Evolutionary conservation across 805 yeast genomes (phyloP), one percentile per base, ranked within the genome.

Genomic region (Saturnispora saitoi): DNA sequence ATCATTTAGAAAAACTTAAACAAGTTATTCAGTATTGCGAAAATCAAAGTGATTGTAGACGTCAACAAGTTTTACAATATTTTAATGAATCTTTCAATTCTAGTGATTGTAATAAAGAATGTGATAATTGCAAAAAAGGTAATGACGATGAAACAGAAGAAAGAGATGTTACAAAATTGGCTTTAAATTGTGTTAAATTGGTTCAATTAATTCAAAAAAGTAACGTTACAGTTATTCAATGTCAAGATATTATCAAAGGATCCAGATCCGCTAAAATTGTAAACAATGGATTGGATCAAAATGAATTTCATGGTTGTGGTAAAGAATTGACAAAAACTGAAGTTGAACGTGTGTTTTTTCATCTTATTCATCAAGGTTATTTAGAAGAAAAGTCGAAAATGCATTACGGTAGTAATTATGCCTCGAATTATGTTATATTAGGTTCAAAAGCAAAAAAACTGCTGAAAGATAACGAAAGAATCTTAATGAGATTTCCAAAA

Each of bases 21-120:
- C 88, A 87, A 55, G 96, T 93, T 12, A 78, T 86, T 55, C 90
- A 84, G 60, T 93, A 88, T 61, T 91, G 98, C 67, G 96, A 90
- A 53, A 91, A 93, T 63, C 73, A 75, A 10, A 81, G 90, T 3
- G 97, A 90, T 62, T 93, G 99, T 63, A 77, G 99, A 48, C 74
- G 98, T 53, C 78, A 81, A 57, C 90, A 89, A 56, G 95, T 93
- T 3, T 70, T 93, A 45, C 91, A 86, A 45, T 93, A 90, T 60
- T 93, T 93, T 68, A 86, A 87, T 64, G 99, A 93, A 61, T 68
- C 67, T 5, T 90, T 91, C 60, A 78, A 86, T 51, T 71, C 83
- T 9, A 68, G 63, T 20, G 67, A 73, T 15, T 93, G 99, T 62
- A 64, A 69, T 12, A 77, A 78, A 51, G 75, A 79, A 53, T 93